These are phyloP conservation scores for Arbutus unedo DNA, from an alignment of 148 eudicot genomes.

Conservation along the genomic window DNA sequence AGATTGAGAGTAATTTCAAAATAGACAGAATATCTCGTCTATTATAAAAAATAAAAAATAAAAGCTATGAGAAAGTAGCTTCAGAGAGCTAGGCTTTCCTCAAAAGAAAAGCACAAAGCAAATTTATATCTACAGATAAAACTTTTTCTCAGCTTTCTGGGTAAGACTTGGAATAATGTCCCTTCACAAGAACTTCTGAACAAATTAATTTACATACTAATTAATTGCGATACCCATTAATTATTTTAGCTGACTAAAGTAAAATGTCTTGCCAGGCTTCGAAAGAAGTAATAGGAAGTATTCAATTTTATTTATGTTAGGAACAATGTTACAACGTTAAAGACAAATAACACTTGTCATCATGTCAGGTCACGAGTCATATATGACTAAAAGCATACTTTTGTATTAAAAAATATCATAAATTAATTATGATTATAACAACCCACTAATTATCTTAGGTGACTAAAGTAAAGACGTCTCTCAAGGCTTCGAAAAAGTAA, in stretches of 20 bases:
- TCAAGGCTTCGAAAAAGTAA: not conserved
- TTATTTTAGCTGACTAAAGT: not conserved
- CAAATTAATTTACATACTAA: not conserved
- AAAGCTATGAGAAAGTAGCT: not conserved
- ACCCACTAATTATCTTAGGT: not conserved
- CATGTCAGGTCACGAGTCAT: not conserved
- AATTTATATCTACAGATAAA: not conserved
- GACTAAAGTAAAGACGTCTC: constrained; percentile 3
- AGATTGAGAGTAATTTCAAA: too few relatives aligned
- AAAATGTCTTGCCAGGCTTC: not conserved
- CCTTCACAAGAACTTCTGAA: not conserved
- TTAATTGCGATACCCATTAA: not conserved
- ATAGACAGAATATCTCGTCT: too few relatives aligned
- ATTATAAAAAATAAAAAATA: not conserved
- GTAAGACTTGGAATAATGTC: constrained; percentile 25
- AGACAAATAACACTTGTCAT: not conserved
- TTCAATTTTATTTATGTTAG: not conserved
- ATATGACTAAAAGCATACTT: not conserved
- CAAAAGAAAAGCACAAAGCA: constrained; percentile 15
- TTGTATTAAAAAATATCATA: too few relatives aligned
- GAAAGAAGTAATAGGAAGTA: not conserved
- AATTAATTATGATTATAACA: not conserved
- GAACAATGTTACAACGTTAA: not conserved
- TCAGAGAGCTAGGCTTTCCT: not conserved
- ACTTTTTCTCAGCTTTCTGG: constrained; percentile 12